Percentiles rank a stretch among this genome's conserved stretches.
Conservation (phyloP, 2,329 filamentous ascomycete genomes). For the Ophiostoma pallidulum region DNA sequence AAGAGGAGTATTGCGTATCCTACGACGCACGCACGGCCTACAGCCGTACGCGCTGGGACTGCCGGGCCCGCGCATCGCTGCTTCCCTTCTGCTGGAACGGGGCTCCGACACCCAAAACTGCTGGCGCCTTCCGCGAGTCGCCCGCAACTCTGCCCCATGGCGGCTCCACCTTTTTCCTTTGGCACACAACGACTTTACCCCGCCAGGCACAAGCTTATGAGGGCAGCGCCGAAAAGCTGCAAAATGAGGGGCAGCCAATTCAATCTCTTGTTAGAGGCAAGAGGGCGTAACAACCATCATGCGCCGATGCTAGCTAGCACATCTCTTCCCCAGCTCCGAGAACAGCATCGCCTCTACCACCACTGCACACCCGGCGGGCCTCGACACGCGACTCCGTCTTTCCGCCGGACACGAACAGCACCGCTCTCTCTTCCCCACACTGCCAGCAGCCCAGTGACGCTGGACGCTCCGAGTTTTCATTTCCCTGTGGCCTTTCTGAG, state of each 20-base stretch:
- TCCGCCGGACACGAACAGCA: no score
- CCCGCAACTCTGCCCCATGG: background rate
- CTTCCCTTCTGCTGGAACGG: no score
- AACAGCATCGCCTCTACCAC: background rate
- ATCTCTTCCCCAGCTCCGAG: background rate
- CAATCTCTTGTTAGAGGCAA: background rate
- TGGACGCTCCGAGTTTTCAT: no score
- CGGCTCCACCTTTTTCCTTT: no score
- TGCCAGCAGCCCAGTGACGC: no score
- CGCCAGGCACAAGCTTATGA: slow-evolving; percentile 5
- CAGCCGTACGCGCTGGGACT: no score
- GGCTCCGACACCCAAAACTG: no score
- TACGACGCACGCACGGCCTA: no score
- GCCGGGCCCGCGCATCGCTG: no score
- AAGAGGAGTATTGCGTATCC: no score
- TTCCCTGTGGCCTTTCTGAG: no score
- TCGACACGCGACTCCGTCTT: background rate
- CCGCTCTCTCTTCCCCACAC: no score
- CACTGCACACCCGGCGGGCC: background rate
- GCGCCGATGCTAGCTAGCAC: slow-evolving; percentile 1
- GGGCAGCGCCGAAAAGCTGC: slow-evolving; percentile 1
- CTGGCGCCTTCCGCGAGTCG: slow-evolving; percentile 4
- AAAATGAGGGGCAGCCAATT: slow-evolving; percentile 5
- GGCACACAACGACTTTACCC: background rate
- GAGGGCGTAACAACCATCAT: background rate